Evolutionary conservation across 768 basidiomycete species (phyloP).

Genomic region (Rhodosporidiobolus sp.): DNA sequence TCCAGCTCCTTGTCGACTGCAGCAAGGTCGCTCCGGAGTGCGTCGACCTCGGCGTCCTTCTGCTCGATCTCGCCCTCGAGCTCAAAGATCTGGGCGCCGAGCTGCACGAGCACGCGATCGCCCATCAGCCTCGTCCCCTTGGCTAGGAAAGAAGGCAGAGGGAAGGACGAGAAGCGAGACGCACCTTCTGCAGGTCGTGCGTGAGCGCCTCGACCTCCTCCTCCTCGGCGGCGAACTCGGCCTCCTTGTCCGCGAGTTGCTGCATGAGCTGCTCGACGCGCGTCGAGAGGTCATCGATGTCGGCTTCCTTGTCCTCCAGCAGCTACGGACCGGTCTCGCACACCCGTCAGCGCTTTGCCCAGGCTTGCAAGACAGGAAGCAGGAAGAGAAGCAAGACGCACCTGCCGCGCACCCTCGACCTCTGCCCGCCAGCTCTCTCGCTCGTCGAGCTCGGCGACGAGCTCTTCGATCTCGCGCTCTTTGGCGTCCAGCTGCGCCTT

Average conservation of each 20-base stretch:
- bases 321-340: not conserved
- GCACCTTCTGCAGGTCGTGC: conserved; percentile 43
- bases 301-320: conserved; percentile 38
- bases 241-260: conserved; percentile 72
- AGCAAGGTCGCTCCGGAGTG: conserved; percentile 58
- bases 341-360: not conserved
- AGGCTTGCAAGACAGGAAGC: not conserved
- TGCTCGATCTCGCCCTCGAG: conserved; percentile 82
- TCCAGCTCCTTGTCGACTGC: conserved; percentile 54
- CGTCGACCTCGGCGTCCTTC: conserved; percentile 44
- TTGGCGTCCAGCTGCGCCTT: conserved; percentile 64
- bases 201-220: conserved; percentile 42
- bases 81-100: conserved; percentile 68
- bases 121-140: not conserved
- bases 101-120: conserved; percentile 36
- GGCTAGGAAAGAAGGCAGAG: not conserved
- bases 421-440: conserved; percentile 40
- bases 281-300: conserved; percentile 33
- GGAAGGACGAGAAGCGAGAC: not conserved
- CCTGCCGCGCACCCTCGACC: conserved; percentile 67
- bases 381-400: conserved; percentile 59
- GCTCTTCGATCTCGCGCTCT: conserved; percentile 80
- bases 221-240: conserved; percentile 70
- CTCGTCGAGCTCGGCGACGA: conserved; percentile 70
- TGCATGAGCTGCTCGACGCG: conserved; percentile 40